phyloP scores from a whole-genome alignment of 2,329 filamentous ascomycete genomes.

The Fusarium sarcochroum region DNA sequence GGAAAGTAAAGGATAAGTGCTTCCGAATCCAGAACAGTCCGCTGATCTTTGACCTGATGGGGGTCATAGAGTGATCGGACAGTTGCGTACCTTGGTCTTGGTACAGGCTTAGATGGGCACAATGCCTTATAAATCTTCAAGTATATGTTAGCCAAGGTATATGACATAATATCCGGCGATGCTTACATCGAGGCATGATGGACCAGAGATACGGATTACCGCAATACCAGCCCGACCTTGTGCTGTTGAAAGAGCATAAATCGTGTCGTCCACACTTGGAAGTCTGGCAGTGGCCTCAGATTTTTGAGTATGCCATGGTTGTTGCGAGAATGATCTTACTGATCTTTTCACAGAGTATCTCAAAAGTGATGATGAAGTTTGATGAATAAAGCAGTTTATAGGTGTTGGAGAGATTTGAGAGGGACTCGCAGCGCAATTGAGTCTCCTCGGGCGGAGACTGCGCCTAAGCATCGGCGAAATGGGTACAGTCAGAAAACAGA shows the following conservation, averaged over 20 bases:
- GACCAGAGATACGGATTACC: conserved; percentile 88
- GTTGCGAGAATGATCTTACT: conserved; percentile 27
- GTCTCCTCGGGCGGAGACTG: conserved; percentile 38
- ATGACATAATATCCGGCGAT: not conserved
- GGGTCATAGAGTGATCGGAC: conserved; percentile 81
- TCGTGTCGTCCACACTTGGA: conserved; percentile 69
- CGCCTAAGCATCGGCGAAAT: conserved; percentile 46
- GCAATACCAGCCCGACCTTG: conserved; percentile 90
- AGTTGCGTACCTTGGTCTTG: conserved; percentile 71
- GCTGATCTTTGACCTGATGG: conserved; percentile 18
- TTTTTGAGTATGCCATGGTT: conserved; percentile 16
- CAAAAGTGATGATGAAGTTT: not conserved
- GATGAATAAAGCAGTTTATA: not conserved
- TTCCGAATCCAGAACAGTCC: conserved; percentile 79
- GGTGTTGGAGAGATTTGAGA: conserved; percentile 4
- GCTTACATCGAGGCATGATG: conserved; percentile 76
- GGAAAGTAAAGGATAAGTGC: conserved; percentile 89
- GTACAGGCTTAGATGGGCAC: conserved; percentile 62
- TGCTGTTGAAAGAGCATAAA: conserved; percentile 93
- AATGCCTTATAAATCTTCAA: conserved; percentile 64
- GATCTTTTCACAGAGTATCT: not conserved
- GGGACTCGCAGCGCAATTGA: conserved; percentile 29
- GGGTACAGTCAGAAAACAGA: not conserved
- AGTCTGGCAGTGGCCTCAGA: conserved; percentile 24
- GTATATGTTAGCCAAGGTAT: conserved; percentile 10